Evolutionary conservation across 2,329 filamentous ascomycete species (phyloP).

Genomic region (Aspergillus costaricaensis): DNA sequence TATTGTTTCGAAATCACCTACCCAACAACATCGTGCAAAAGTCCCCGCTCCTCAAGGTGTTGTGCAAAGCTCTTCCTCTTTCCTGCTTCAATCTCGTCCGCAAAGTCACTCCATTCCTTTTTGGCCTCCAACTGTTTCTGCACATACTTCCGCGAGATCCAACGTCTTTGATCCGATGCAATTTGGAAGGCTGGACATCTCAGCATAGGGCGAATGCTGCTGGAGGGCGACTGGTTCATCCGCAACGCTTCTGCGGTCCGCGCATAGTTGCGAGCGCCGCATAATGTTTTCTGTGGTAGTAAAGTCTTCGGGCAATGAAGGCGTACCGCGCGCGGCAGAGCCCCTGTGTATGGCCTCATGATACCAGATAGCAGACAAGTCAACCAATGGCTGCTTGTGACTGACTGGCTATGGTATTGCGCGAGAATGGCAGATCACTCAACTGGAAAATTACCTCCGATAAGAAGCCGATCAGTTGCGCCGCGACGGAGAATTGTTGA

Average conservation of each 20-base stretch:
- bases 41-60: slow-evolving; percentile 49
- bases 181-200: neutral
- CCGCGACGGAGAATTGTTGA: slow-evolving; percentile 27
- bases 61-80: slow-evolving; percentile 46
- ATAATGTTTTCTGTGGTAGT: slow-evolving; percentile 16
- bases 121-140: slow-evolving; percentile 43
- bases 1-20: slow-evolving; percentile 22
- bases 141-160: slow-evolving; percentile 41
- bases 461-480: slow-evolving; percentile 20
- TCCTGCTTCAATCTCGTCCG: slow-evolving; percentile 47
- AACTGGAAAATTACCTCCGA: slow-evolving; percentile 13
- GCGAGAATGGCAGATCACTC: neutral
- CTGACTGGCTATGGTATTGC: neutral
- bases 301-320: slow-evolving; percentile 18
- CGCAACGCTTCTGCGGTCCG: slow-evolving; percentile 21
- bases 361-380: slow-evolving; percentile 12
- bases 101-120: slow-evolving; percentile 42
- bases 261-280: slow-evolving; percentile 28
- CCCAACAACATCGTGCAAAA: slow-evolving; percentile 52
- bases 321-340: slow-evolving; percentile 27
- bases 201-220: slow-evolving; percentile 19
- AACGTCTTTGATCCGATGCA: slow-evolving; percentile 32
- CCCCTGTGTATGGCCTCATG: slow-evolving; percentile 30
- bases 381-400: slow-evolving; percentile 10
- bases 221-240: slow-evolving; percentile 18